Base-by-base conservation (phyloP, 2,329 filamentous ascomycete species). In the Exserohilum turcica region DNA sequence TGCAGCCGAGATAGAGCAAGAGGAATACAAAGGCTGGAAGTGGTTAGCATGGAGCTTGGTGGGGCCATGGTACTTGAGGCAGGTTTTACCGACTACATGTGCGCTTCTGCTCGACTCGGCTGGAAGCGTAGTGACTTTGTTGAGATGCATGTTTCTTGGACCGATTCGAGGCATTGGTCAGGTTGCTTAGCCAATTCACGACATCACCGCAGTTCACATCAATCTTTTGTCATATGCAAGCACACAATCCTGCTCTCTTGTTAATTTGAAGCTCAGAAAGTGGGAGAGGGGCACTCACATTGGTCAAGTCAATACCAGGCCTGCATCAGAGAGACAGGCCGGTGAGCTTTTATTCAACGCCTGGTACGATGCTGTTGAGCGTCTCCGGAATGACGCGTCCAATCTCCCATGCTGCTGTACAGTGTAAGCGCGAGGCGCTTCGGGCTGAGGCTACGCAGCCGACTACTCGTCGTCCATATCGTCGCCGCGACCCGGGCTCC, bases 401-500 rank as follows among this genome's bases (percentile, higher is more conserved):
- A 32, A 24, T 27, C 32, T 37, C n/a, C 19, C 33, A 6, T 49
- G 19, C n/a, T 32, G 13, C 21, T 39, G 21, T 33, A 12, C 28
- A 39, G 5, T 4, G 28, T 7, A 15, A 12, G 2, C 16, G 35
- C 19, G 15, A 43, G 15, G n/a, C 29, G 15, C 29, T 6, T 13
- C 19, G 13, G 33, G 38, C 33, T 21, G n/a, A 8, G 6, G 9
- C n/a, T 16, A 21, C 19, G 10, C 15, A 43, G 18, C 18, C n/a
- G 13, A 24, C 27, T 38, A 48, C 18, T 53, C 46, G 15, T 72
- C 65, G 32, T 72, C 68, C 64, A 69, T 64, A 10, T 70, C 69
- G 2, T 70, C 73, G 38, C 70, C 73, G 38, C 70, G 72, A 8
- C 73, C 77, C 7, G 77, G 77, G 57, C 77, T 79, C 49, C 76